These are phyloP conservation scores for Viola pubescens DNA, from an alignment of 441 rosid genomes.

Conservation along the genomic window DNA sequence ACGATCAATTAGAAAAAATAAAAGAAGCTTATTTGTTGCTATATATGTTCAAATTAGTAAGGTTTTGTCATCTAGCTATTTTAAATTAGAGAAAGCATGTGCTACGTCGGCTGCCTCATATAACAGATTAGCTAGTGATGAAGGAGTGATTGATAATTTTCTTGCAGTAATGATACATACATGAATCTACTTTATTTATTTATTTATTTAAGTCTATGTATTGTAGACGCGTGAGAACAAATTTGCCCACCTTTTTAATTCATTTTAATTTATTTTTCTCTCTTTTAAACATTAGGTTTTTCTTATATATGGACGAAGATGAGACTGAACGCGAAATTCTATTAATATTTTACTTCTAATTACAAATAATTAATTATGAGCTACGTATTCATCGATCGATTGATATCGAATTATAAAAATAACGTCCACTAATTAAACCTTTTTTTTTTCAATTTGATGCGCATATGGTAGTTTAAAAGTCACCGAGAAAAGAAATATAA, in stretches of 20 bases:
- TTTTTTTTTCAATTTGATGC: constrained; percentile 12
- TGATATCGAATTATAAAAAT: neutral
- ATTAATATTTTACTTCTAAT: too few species aligned
- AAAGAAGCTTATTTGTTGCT: too few species aligned
- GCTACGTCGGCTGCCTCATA: too few species aligned
- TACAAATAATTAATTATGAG: too few species aligned
- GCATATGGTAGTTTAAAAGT: constrained; percentile 19
- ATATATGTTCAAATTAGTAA: too few species aligned
- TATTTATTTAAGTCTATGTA: constrained; percentile 1
- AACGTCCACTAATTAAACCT: constrained; percentile 5
- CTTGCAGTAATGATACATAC: constrained; percentile 1
- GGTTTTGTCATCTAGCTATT: too few species aligned
- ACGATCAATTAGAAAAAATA: too few species aligned
- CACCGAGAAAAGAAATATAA: constrained; percentile 13
- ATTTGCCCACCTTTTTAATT: constrained; percentile 12
- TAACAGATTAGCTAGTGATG: neutral
- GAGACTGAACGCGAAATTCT: too few species aligned
- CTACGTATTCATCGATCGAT: too few species aligned
- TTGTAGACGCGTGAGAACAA: constrained; percentile 17
- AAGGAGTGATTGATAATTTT: constrained; percentile 3
- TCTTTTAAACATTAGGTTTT: too few species aligned
- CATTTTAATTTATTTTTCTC: neutral
- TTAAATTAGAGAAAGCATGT: too few species aligned
- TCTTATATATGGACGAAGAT: too few species aligned
- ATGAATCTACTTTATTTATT: constrained; percentile 20